Base-by-base conservation (phyloP, 805 yeast species). In the Hagleromyces aurorensis region DNA sequence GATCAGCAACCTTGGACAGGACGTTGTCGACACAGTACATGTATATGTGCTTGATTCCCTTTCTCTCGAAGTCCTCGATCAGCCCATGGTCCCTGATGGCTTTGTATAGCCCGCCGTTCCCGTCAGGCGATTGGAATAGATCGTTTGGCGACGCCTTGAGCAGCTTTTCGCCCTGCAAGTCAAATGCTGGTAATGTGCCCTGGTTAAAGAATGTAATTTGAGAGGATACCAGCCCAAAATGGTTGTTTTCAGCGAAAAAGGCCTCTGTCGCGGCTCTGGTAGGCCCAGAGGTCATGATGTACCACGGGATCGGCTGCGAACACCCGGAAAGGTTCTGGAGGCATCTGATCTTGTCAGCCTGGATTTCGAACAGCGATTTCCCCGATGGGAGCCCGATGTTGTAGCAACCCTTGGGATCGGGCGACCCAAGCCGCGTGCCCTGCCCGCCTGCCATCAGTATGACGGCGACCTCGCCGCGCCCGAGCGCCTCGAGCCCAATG, bases 381-480 rank as follows among this genome's bases (percentile, higher is more conserved):
- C 69, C 67, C 2, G 94, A 82, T 1, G 96, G 95, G 28, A 91
- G 69, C 0, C 79, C 79, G 37, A 91, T 78, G 53, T 89, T 73
- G 52, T 74, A 91, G 58, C 96, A 89, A 1, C 99, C 99, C 58
- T 91, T 91, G 20, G 99, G 99, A 15, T 64, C 73, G 4, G 75
- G 62, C 1, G 95, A 85, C 1, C 98, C 98, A 32, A 91, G 65
- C 39, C 99, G 69, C 6, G 96, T 82, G 18, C 99, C 99, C 58
- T 91, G 98, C 28, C 99, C 99, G 33, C 99, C 99, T 8, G 99
- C 96, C 82, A 91, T 79, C 30, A 91, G 65, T 23, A 91, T 66
- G 4, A 91, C 89, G 19, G 85, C 98, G 14, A 89, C 97, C 48
- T 80, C 72, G 40, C 78, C 78, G 9, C 64, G 55, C 11, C 71